Evolutionary conservation across 2,329 filamentous ascomycete genomes (phyloP).

Genomic region (Lasiodiplodia theobromae): DNA sequence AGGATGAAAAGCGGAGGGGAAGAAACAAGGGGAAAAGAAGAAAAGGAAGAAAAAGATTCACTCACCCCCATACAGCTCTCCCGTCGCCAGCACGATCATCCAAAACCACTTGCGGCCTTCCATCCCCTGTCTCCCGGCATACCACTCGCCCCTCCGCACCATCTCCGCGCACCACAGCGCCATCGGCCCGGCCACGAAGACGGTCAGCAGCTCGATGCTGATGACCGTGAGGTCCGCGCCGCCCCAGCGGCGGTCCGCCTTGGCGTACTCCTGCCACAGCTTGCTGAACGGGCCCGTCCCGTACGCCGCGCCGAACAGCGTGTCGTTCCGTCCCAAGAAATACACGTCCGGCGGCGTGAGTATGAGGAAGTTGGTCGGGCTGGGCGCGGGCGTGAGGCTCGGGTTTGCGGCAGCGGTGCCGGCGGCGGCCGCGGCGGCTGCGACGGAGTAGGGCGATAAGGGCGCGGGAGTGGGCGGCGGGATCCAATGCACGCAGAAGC

Average conservation of each 20-base stretch:
- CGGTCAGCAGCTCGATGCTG: conserved; percentile 67
- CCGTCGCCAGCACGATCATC: conserved; percentile 66
- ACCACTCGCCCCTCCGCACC: conserved; percentile 48
- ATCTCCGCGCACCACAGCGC: conserved; percentile 65
- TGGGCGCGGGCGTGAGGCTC: conserved; percentile 33
- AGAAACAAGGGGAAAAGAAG: background rate
- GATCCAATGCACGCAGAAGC: conserved; percentile 74
- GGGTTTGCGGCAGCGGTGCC: conserved; percentile 32
- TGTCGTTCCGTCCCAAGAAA: conserved; percentile 61
- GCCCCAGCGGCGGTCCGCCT: conserved; percentile 68
- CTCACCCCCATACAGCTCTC: conserved; percentile 67
- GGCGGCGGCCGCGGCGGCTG: conserved; percentile 38
- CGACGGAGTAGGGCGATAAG: conserved; percentile 15
- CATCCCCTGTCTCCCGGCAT: conserved; percentile 40
- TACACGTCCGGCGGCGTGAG: conserved; percentile 56
- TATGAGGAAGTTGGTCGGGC: conserved; percentile 38
- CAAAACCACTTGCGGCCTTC: conserved; percentile 56
- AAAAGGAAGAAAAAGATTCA: background rate
- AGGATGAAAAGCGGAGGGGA: background rate
- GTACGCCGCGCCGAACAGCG: conserved; percentile 67
- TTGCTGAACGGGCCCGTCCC: conserved; percentile 60
- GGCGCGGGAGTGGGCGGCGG: conserved; percentile 44
- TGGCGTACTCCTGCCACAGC: conserved; percentile 72
- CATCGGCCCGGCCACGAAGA: conserved; percentile 64
- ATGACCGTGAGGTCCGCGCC: conserved; percentile 66